Conservation (phyloP, 805 yeast genomes). For the Starmerella geochares region DNA sequence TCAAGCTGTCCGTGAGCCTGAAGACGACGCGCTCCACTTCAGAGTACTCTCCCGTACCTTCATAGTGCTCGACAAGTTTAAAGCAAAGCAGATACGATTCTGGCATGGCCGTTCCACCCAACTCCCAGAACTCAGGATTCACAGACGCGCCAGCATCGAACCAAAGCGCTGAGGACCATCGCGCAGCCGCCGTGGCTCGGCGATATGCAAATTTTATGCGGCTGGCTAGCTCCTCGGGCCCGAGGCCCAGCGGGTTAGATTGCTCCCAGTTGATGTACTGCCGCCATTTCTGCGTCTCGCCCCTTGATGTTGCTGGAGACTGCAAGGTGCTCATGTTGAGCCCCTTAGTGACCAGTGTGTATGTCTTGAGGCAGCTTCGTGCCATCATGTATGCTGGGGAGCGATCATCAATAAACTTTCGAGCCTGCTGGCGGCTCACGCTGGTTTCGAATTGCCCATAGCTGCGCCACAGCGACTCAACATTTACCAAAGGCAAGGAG, state of each 20-base stretch:
- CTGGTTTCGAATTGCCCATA: slow-evolving; percentile 79
- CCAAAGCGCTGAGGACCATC: slow-evolving; percentile 70
- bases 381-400: slow-evolving; percentile 82
- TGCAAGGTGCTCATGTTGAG: slow-evolving; percentile 14
- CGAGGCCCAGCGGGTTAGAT: slow-evolving; percentile 53
- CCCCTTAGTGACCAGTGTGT: slow-evolving; percentile 36
- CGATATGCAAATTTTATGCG: slow-evolving; percentile 64
- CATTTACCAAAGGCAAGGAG: slow-evolving; percentile 60
- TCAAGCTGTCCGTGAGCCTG: slow-evolving; percentile 40
- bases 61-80: slow-evolving; percentile 60
- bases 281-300: slow-evolving; percentile 14
- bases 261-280: slow-evolving; percentile 53
- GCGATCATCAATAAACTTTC: slow-evolving; percentile 72
- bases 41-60: slow-evolving; percentile 43
- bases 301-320: slow-evolving; percentile 2
- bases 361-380: slow-evolving; percentile 60
- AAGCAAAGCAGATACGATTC: slow-evolving; percentile 55
- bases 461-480: slow-evolving; percentile 71
- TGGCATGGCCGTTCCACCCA: slow-evolving; percentile 58
- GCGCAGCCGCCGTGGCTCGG: slow-evolving; percentile 52
- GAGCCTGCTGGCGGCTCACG: slow-evolving; percentile 61
- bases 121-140: slow-evolving; percentile 38
- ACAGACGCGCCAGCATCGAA: slow-evolving; percentile 38
- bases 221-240: slow-evolving; percentile 39
- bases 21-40: slow-evolving; percentile 45